phyloP scores from a whole-genome alignment of 2,329 filamentous ascomycete species.

The Alternaria hordeiaustralica region DNA sequence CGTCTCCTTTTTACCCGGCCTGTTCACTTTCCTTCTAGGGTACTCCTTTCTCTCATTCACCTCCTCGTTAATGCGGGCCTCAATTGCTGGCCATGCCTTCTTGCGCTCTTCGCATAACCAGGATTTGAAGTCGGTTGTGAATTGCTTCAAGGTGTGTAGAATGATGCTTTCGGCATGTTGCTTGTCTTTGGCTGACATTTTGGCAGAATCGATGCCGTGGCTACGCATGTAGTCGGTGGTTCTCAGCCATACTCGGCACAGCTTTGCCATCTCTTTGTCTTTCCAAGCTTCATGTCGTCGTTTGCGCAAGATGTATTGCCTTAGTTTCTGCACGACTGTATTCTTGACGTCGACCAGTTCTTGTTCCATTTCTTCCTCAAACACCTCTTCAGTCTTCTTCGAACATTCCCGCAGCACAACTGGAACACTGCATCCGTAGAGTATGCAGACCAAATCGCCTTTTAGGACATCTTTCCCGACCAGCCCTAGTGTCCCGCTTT shows the following conservation, averaged over 20 bases:
- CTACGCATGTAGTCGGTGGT: background rate
- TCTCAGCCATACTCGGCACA: background rate
- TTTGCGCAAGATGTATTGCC: background rate
- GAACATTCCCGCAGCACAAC: background rate
- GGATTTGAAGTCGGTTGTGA: background rate
- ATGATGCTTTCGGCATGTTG: accelerated
- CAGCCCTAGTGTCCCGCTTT: background rate
- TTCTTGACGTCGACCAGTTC: background rate
- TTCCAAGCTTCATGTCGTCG: background rate
- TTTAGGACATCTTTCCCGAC: background rate
- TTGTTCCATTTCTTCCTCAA: background rate
- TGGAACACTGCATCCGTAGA: background rate
- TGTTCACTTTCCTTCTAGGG: background rate
- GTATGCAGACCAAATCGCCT: background rate
- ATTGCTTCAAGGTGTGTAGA: background rate
- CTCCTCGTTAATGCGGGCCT: background rate
- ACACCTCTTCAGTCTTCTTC: background rate
- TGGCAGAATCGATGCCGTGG: background rate
- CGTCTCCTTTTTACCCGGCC: background rate
- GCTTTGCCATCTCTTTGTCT: background rate
- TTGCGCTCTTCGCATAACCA: background rate
- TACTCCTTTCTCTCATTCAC: background rate
- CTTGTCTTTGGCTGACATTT: background rate
- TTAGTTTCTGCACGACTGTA: background rate
- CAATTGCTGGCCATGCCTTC: background rate